Base-by-base conservation (phyloP, 1,284 basidiomycete species). In the Trichosporon inkin region DNA sequence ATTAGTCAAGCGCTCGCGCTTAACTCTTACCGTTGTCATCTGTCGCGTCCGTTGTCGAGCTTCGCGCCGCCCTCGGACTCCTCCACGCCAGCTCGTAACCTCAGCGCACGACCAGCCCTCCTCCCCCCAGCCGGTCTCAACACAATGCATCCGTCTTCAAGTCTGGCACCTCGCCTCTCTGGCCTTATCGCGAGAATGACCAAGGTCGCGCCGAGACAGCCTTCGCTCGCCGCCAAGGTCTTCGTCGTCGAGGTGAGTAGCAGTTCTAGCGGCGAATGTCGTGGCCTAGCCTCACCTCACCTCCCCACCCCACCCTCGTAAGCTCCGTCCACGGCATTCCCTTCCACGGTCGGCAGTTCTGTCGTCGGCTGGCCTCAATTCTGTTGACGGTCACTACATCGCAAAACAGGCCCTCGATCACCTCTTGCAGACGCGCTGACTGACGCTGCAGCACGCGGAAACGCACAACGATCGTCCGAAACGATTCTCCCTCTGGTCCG, bases 61-160 rank as follows among this genome's bases (percentile, higher is more conserved):
- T n/a, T n/a, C n/a, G n/a, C n/a, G n/a, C n/a, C n/a, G n/a, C n/a
- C n/a, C n/a, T n/a, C n/a, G n/a, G 28, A 5, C 28, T 32, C 28
- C 8, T 32, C 28, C 28, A 32, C 28, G 28, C 28, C 28, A 8
- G 8, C 28, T 32, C 8, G 28, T 32, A 8, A 32, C 28, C 4
- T 32, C 28, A 8, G 8, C 28, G 28, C 28, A n/a, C n/a, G n/a
- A 8, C 28, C 28, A 32, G 28, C n/a, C 28, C 28, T 32, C 28
- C 8, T 32, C 28, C 5, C 4, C 28, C 28, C 28, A 32, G 5
- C 28, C 5, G 28, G 28, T 32, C 28, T 14, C 10, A 32, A 3
- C 57, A 57, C 34, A 51, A 66, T 66, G 65, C 60, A 62, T 38
- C 62, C 62, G 14, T 62, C 65, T 6, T 56, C 59, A 16, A 59